Percentiles rank a stretch among this genome's conserved stretches.
These are phyloP conservation scores for Rhodotorula sp. DNA, from an alignment of 1,284 basidiomycete genomes.

Conservation along the genomic window DNA sequence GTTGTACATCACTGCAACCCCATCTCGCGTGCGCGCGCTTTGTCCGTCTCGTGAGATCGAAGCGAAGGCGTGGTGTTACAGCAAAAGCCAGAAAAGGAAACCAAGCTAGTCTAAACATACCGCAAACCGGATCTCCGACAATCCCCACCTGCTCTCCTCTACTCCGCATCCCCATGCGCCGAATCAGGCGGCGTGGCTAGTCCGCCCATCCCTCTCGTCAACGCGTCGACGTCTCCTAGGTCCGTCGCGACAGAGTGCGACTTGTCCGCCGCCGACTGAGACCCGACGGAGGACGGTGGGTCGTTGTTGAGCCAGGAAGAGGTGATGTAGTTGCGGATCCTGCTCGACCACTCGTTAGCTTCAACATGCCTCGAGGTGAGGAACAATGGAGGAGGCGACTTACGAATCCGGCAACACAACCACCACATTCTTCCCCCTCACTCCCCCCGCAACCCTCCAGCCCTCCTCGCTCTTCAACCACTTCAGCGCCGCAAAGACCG, in stretches of 20 bases:
- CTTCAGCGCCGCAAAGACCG: slow-evolving; percentile 70
- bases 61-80: too few species aligned
- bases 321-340: slow-evolving; percentile 94
- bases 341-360: slow-evolving; percentile 46
- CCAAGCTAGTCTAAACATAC: too few species aligned
- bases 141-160: neutral
- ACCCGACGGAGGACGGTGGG: neutral
- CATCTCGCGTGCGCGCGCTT: too few species aligned
- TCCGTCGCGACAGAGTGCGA: neutral
- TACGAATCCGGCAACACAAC: slow-evolving; percentile 79
- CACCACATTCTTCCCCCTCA: slow-evolving; percentile 79
- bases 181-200: slow-evolving; percentile 2
- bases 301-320: slow-evolving; percentile 56
- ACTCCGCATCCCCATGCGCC: neutral
- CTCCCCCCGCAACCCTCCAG: slow-evolving; percentile 60
- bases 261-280: neutral
- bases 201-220: neutral
- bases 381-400: neutral
- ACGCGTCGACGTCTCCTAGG: neutral
- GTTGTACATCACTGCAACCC: too few species aligned
- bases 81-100: too few species aligned
- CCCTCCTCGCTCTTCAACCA: slow-evolving; percentile 75
- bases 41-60: too few species aligned
- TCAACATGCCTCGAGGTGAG: neutral
- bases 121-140: neutral